Conservation (phyloP, 139 green algal species). For the Ettlia oleoabundans region DNA sequence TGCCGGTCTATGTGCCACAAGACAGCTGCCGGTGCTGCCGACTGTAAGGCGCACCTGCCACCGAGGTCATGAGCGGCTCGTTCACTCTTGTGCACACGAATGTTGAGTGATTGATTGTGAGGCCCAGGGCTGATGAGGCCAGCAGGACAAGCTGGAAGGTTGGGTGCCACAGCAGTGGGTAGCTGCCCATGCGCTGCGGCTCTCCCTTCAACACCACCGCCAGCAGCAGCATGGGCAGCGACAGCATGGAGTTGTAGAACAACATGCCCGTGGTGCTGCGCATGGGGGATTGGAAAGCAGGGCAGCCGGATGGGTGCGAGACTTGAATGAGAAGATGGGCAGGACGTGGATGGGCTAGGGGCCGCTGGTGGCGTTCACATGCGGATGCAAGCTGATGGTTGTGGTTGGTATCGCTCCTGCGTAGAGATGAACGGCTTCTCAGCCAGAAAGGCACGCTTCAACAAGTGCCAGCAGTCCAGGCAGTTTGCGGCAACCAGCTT, state of each 20-base stretch:
- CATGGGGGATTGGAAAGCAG: background rate
- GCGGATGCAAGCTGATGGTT: too few relatives aligned
- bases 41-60: conserved; percentile 48
- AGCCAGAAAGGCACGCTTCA: too few relatives aligned
- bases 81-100: conserved; percentile 80
- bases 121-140: conserved; percentile 54
- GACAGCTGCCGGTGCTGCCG: background rate
- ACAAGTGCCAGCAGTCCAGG: too few relatives aligned
- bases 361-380: too few relatives aligned
- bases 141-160: conserved; percentile 40
- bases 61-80: conserved; percentile 74
- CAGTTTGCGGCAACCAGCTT: background rate
- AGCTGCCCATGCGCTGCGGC: background rate
- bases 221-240: conserved; percentile 41
- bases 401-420: too few relatives aligned
- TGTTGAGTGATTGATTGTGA: conserved; percentile 76
- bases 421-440: too few relatives aligned
- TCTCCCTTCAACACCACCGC: conserved; percentile 24
- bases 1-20: too few relatives aligned
- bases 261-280: conserved; percentile 49
- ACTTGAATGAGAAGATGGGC: background rate
- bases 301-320: background rate
- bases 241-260: conserved; percentile 55
- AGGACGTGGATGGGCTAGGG: background rate
- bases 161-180: conserved; percentile 35